Conservation (phyloP, 305 asterid genomes). For the Fraxinus platypoda region DNA sequence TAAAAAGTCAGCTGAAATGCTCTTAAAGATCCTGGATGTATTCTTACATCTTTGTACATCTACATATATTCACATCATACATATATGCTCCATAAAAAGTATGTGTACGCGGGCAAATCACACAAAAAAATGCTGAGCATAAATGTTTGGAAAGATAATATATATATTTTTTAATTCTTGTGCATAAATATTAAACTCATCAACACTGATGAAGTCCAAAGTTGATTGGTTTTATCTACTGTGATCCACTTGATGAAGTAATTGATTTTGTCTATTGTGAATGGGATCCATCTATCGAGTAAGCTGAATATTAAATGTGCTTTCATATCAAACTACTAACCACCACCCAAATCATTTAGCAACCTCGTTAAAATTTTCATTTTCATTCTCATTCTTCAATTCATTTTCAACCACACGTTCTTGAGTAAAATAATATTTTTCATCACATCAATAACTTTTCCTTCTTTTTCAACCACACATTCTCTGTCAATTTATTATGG, state of each 20-base stretch:
- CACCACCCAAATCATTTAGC: constrained; percentile 2
- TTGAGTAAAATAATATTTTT: no score
- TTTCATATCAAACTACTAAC: neutral
- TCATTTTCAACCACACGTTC: no score
- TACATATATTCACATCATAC: neutral
- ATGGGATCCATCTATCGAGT: neutral
- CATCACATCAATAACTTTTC: no score
- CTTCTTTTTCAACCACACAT: no score
- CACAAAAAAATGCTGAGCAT: neutral
- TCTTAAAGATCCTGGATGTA: neutral
- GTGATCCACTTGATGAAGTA: neutral
- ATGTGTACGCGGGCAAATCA: neutral
- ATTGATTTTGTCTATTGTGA: neutral
- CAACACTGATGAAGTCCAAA: neutral
- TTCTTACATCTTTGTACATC: neutral
- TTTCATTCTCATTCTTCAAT: no score
- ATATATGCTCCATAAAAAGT: neutral
- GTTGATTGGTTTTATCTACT: neutral
- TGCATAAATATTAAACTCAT: neutral
- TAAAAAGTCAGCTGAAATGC: no score
- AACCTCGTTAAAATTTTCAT: no score
- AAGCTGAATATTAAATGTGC: neutral
- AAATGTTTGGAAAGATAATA: neutral
- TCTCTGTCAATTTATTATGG: no score
- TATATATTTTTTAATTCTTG: neutral